Base-by-base conservation (phyloP, 2,329 filamentous ascomycete genomes). In the Didymella sp. region DNA sequence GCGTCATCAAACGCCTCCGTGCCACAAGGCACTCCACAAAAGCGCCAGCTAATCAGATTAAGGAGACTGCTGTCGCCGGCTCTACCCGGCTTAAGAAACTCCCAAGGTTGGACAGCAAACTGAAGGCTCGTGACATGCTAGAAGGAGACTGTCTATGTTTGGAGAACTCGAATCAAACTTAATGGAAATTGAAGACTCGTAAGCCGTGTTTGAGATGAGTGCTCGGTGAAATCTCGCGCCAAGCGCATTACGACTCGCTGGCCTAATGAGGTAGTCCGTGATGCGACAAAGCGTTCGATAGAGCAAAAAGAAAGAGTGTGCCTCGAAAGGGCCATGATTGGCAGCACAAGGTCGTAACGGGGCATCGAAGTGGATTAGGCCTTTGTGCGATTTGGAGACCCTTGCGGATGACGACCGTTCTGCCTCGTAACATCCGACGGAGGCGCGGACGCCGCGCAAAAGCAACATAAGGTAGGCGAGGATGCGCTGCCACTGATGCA, bases 41-140 rank as follows among this genome's bases (percentile, higher is more conserved):
- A 58, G 55, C 63, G 68, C 30, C 63, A 70, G 56, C 62, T 64
- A 43, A 61, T 60, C 56, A 67, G 57, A 58, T 60, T 69, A 53
- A 62, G 58, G 53, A 64, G 57, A 43, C 47, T 71, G 31, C 46
- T 72, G 24, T 67, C 62, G 43, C 64, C 65, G 51, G 64, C 58
- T 6, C 55, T 64, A 30, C 62, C 64, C 54, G 64, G 66, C 33
- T 42, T 59, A 42, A 68, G 56, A 33, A 37, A 48, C 37, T 24
- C 58, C 47, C 62, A 52, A 30, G 56, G 35, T n/a, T 57, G 53
- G 49, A 45, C 41, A 63, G 28, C 56, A 61, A 42, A 52, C 52
- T 27, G 55, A 59, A 33, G 51, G 42, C n/a, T 58, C 45, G 52
- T 61, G 52, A 58, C 56, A 51, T 56, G 49, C 21, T 38, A 51